phyloP scores from a whole-genome alignment of 257 asterid species.

The Galeopsis tetrahit region DNA sequence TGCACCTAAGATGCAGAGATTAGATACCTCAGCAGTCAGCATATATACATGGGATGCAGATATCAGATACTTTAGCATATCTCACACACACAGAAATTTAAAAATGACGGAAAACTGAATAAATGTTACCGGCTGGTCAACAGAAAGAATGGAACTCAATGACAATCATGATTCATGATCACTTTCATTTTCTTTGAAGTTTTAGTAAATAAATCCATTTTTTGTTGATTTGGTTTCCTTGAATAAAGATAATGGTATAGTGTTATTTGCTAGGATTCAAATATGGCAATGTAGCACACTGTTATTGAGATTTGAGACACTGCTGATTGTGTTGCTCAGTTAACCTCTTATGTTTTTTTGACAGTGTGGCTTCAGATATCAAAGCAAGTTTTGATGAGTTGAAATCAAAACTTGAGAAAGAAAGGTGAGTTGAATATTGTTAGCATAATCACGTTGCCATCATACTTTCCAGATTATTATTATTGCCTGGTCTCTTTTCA shows the following conservation, averaged over 20 bases:
- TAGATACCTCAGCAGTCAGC: not conserved
- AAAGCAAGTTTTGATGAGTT: conserved; percentile 73
- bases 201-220: conserved; percentile 7
- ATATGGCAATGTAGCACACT: conserved; percentile 8
- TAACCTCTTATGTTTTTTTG: conserved; percentile 22
- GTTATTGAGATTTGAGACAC: conserved; percentile 16
- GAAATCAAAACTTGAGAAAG: conserved; percentile 83
- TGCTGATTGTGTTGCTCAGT: conserved; percentile 16
- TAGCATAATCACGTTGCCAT: conserved; percentile 23
- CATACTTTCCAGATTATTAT: conserved; percentile 17
- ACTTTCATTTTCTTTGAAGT: conserved; percentile 17
- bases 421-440: conserved; percentile 61
- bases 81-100: not conserved
- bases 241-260: conserved; percentile 1
- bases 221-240: conserved; percentile 3
- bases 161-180: conserved; percentile 7
- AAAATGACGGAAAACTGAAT: not conserved
- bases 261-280: conserved; percentile 18
- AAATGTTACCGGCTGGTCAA: not conserved
- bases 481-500: conserved; percentile 21
- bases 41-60: not conserved
- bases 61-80: not conserved
- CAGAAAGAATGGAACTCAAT: conserved; percentile 7
- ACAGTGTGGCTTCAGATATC: conserved; percentile 81
- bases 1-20: conserved; percentile 10